A percentile compares a stretch with the other conserved stretches of the same genome.
Conservation (phyloP, 225 moss, liverwort and hornwort genomes). For the Marchantia paleacea region DNA sequence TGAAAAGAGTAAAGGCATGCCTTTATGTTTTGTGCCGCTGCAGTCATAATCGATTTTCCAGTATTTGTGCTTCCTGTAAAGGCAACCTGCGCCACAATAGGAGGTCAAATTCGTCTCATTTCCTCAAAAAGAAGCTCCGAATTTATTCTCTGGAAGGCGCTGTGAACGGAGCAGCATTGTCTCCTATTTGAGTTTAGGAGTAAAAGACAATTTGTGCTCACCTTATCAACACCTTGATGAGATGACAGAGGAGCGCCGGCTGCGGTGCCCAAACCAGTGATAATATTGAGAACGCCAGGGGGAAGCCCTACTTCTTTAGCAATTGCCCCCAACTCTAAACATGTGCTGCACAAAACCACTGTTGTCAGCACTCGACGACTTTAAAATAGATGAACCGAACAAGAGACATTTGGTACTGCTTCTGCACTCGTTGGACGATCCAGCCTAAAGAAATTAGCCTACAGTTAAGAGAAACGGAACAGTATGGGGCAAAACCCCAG, state of each 20-base stretch:
- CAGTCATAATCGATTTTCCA: conserved; percentile 73
- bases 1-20: not conserved
- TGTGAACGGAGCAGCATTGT: not conserved
- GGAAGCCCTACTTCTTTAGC: conserved; percentile 87
- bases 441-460: not conserved
- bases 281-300: conserved; percentile 76
- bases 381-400: not conserved
- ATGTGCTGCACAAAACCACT: conserved; percentile 54
- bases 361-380: not conserved
- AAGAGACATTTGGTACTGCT: not conserved
- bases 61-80: conserved; percentile 96
- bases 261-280: conserved; percentile 73
- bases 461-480: too few relatives aligned
- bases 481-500: too few relatives aligned
- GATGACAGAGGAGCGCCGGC: conserved; percentile 88
- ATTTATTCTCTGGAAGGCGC: not conserved
- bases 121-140: not conserved
- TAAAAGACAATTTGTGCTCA: conserved; percentile 13
- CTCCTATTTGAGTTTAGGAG: not conserved
- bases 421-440: not conserved
- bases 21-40: conserved; percentile 80
- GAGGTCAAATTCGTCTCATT: not conserved
- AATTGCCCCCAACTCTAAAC: conserved; percentile 88
- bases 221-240: conserved; percentile 85
- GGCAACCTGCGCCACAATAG: conserved; percentile 53